Evolutionary conservation across 805 yeast species (phyloP), one percentile per base, ranked within the genome.

Genomic region (Tanozyma kutaoensis): DNA sequence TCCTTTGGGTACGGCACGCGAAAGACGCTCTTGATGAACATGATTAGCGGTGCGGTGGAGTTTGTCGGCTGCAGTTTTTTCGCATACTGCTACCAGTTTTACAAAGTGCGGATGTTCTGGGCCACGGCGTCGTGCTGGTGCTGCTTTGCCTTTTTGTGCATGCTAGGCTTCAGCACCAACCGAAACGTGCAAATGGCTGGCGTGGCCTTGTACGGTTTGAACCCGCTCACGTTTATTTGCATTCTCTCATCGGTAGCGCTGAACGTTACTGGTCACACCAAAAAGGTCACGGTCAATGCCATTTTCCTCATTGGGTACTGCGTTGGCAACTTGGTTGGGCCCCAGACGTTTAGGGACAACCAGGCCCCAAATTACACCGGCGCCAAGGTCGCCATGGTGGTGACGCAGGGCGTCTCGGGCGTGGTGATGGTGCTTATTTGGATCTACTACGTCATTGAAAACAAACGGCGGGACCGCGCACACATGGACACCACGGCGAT

Each of bases 261-360:
- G 5, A 69, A 69, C 37, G 55, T 60, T 25, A 68, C 69, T 5
- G 79, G 79, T 7, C 65, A 62, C 39, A 69, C 78, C 8, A 72
- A 72, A 50, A 69, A 69, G 42, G 46, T 56, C 25, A 52, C 65
- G 2, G 60, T 54, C 2, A 66, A 57, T 39, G 64, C 69, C 2
- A 35, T 63, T 17, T 45, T 52, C 31, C 52, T 71, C 22, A 40
- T 70, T 26, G 66, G 64, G 4, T 69, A 60, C 45, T 63, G 72
- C 42, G 63, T 55, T 7, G 77, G 77, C 14, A 72, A 69, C 39
- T 47, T 67, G 25, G 48, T 58, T 26, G 77, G 77, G 2, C 74
- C 76, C 2, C 72, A 66, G 34, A 52, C 69, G 4, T 68, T 67
- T 38, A 43, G 47, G 24, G 45, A 46, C 0, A 30, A 27, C 3